These are phyloP conservation scores for Taiozyma sp. DNA, from an alignment of 1,139 yeast species.

Conservation along the genomic window DNA sequence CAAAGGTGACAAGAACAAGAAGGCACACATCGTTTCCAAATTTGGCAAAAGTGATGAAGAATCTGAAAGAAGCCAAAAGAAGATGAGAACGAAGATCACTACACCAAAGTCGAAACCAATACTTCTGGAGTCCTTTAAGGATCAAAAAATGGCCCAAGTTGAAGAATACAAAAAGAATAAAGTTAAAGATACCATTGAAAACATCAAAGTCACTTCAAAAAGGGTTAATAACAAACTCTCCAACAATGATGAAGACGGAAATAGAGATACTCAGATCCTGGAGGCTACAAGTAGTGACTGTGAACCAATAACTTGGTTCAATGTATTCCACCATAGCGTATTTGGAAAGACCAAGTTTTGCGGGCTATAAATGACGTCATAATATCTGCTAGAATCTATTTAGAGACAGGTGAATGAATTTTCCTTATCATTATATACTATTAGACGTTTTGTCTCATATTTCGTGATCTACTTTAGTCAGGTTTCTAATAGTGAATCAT, in stretches of 20 bases:
- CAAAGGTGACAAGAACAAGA: background rate
- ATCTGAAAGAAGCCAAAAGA: background rate
- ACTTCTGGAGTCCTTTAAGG: background rate
- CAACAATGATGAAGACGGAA: constrained; percentile 1
- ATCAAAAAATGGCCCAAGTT: background rate
- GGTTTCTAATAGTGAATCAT: too few relatives aligned
- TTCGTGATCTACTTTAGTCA: background rate
- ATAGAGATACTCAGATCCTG: background rate
- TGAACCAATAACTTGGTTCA: constrained; percentile 45
- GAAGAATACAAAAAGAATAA: background rate
- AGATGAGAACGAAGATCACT: background rate
- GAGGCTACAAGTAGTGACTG: constrained; percentile 24
- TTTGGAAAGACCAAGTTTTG: constrained; percentile 45
- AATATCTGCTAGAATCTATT: background rate
- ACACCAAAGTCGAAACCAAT: background rate
- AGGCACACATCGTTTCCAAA: constrained; percentile 3
- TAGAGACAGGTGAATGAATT: background rate
- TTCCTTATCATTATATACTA: background rate
- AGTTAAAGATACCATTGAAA: background rate
- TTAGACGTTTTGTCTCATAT: background rate
- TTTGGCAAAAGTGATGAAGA: background rate
- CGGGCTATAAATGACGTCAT: constrained; percentile 1
- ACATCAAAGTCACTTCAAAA: constrained; percentile 2
- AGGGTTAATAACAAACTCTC: constrained; percentile 2
- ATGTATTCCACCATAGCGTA: constrained; percentile 41